Percentiles rank a stretch among this genome's conserved stretches.
phyloP scores from a whole-genome alignment of 225 moss, liverwort and hornwort species.

The Rhytidiadelphus loreus region DNA sequence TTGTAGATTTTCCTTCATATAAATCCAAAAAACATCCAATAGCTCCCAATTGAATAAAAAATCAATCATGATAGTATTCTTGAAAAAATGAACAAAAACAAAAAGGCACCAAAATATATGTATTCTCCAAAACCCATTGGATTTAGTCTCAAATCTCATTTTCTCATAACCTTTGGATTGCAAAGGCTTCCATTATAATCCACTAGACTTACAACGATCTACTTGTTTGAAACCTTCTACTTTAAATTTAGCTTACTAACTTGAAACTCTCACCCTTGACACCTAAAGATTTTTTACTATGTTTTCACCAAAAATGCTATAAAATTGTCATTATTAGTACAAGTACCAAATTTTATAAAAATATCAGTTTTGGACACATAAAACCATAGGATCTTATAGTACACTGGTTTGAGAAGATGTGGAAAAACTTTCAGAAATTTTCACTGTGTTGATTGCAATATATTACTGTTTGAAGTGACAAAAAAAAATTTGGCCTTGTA shows the following conservation, averaged over 20 bases:
- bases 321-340: too few species aligned
- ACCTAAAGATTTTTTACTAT: too few species aligned
- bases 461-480: too few species aligned
- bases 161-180: neutral
- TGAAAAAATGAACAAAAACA: neutral
- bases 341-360: too few species aligned
- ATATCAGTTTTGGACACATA: too few species aligned
- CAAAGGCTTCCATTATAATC: neutral
- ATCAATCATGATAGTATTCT: neutral
- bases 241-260: neutral
- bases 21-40: neutral
- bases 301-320: too few species aligned
- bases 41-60: neutral
- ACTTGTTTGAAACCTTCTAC: neutral
- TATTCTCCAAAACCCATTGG: fast-evolving
- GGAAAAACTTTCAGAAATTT: too few species aligned
- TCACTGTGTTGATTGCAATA: too few species aligned
- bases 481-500: too few species aligned
- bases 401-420: too few species aligned
- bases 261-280: neutral
- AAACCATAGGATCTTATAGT: too few species aligned
- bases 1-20: neutral
- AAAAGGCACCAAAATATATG: neutral
- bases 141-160: neutral
- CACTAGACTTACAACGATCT: neutral